A percentile compares a stretch with the other conserved stretches of the same genome.
phyloP scores from a whole-genome alignment of 768 basidiomycete genomes.

The Phlebiopsis flavidoalba region DNA sequence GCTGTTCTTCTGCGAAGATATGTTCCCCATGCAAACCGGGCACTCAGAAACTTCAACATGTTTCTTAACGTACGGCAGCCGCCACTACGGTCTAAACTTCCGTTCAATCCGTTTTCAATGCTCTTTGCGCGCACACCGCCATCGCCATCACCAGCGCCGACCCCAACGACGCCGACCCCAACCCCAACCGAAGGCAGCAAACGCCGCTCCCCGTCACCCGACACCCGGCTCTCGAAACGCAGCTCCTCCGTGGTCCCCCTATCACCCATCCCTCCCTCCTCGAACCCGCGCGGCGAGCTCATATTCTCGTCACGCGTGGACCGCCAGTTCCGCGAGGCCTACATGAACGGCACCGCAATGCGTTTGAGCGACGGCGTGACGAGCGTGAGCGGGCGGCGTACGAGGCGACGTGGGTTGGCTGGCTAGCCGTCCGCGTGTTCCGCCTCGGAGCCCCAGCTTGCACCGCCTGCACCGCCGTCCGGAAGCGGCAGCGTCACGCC shows the following conservation, averaged over 20 bases:
- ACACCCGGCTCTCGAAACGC: conserved; percentile 23
- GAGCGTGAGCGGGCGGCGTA: conserved; percentile 46
- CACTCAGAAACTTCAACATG: conserved; percentile 93
- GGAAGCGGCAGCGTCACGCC: conserved; percentile 15
- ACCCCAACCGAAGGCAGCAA: conserved; percentile 18
- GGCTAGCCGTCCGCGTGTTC: conserved; percentile 23
- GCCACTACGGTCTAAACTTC: conserved; percentile 57
- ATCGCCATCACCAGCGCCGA: conserved; percentile 28
- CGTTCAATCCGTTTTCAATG: conserved; percentile 51
- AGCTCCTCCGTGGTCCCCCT: conserved; percentile 44
- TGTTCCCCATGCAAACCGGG: conserved; percentile 91
- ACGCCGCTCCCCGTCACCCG: conserved; percentile 30
- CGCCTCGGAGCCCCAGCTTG: conserved; percentile 15
- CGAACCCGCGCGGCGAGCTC: conserved; percentile 91
- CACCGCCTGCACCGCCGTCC: background rate
- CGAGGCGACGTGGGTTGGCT: conserved; percentile 27
- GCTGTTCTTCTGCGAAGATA: conserved; percentile 51
- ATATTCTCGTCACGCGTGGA: conserved; percentile 92
- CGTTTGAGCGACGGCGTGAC: conserved; percentile 76
- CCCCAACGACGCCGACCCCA: conserved; percentile 30
- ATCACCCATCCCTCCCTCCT: conserved; percentile 81
- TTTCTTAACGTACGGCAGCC: conserved; percentile 90
- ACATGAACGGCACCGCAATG: conserved; percentile 84
- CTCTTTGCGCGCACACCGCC: conserved; percentile 36
- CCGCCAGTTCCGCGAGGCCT: conserved; percentile 76